Conservation (phyloP, 306 rosid species). For the Gynostemma pentaphyllum region DNA sequence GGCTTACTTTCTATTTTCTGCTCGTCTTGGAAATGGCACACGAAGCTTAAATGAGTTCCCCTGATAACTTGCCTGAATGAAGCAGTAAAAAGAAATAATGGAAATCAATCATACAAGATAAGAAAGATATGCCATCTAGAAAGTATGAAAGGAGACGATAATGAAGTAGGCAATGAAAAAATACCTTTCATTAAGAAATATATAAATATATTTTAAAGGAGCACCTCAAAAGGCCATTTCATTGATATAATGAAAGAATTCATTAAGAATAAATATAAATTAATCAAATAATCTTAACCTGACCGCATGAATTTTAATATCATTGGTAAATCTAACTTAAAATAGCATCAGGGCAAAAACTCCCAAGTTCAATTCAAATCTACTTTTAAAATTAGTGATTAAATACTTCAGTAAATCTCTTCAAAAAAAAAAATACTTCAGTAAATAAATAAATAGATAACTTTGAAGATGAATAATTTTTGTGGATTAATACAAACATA, state of each 20-base stretch:
- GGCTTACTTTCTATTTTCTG: constrained; percentile 82
- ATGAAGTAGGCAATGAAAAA: too few relatives aligned
- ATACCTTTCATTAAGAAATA: too few relatives aligned
- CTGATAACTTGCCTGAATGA: constrained; percentile 55
- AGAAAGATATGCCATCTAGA: background rate
- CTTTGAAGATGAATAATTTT: background rate
- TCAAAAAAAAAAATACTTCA: background rate
- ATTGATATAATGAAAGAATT: too few relatives aligned
- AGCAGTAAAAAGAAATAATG: background rate
- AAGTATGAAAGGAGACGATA: background rate
- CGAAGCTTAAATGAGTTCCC: constrained; percentile 76
- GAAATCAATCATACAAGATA: constrained; percentile 10
- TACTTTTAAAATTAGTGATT: too few relatives aligned
- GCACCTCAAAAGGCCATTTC: too few relatives aligned
- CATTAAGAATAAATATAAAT: background rate
- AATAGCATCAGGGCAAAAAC: background rate
- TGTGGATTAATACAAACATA: background rate
- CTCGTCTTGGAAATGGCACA: constrained; percentile 79
- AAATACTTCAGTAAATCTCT: background rate
- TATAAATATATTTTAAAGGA: too few relatives aligned
- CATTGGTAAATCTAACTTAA: background rate
- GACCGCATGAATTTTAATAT: background rate
- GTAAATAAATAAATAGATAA: background rate
- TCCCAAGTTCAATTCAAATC: background rate
- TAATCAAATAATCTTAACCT: background rate